Evolutionary conservation across 306 rosid species (phyloP).

Genomic region (Gillenia trifoliata): DNA sequence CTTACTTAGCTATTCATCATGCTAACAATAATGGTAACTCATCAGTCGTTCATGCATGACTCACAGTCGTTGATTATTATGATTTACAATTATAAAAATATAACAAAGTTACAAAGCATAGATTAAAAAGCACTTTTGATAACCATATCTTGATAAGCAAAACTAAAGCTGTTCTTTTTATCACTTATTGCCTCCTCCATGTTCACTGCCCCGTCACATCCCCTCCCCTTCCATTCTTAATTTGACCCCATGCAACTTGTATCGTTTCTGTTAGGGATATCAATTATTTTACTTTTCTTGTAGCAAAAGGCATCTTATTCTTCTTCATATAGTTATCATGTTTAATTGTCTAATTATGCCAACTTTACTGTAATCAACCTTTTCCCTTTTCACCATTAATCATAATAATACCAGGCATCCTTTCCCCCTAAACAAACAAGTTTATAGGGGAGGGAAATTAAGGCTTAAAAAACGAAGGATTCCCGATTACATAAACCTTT

Average conservation of each 20-base stretch:
- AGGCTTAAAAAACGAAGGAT: constrained; percentile 19
- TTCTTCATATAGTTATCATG: background rate
- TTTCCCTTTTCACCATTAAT: constrained; percentile 8
- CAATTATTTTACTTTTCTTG: background rate
- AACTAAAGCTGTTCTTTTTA: constrained; percentile 4
- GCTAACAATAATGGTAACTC: too few species aligned
- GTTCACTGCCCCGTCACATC: constrained; percentile 31
- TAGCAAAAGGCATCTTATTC: constrained; percentile 8
- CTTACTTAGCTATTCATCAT: too few species aligned
- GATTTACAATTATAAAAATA: background rate
- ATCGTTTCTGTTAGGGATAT: constrained; percentile 1
- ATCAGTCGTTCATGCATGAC: background rate
- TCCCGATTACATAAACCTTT: constrained; percentile 10
- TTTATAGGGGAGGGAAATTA: background rate
- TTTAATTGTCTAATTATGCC: constrained; percentile 10
- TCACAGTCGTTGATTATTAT: background rate
- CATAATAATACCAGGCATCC: background rate
- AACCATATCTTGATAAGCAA: constrained; percentile 24
- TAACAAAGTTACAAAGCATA: background rate
- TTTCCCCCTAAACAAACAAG: background rate
- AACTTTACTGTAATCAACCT: background rate
- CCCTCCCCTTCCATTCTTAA: background rate
- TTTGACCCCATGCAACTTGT: constrained; percentile 27
- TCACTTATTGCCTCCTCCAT: constrained; percentile 28
- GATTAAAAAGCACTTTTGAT: constrained; percentile 27